Evolutionary conservation across 106 monocot genomes (phyloP), one percentile per base, ranked within the genome.

Genomic region (Phalaenopsis aphrodite): DNA sequence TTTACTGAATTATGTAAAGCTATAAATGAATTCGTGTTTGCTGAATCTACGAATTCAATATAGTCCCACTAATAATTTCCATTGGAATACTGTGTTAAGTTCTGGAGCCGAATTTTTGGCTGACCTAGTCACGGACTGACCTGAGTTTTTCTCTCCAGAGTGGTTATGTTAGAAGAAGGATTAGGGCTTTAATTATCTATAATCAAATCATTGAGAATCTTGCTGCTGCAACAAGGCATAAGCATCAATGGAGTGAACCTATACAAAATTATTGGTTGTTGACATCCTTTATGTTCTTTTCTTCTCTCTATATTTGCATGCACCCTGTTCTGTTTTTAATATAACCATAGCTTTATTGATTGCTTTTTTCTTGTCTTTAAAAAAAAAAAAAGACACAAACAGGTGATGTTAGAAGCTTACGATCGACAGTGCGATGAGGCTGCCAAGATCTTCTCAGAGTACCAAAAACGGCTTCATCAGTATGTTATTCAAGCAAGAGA

Each of bases 401-500:
- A 93, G 67, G 89, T 95, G 42, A 93, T 95, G 91, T 66, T 99
- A 76, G 95, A 99, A 81, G 93, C 99, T 67, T 95, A 91, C 77
- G 89, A 95, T 79, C 91, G 93, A 71, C 95, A 99, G 86, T 99
- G 93, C 79, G 99, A 94, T 85, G 95, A 93, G 82, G 99, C 95
- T 73, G 78, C 84, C 56, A 99, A 90, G 80, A 99, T 99, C 81
- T 95, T 99, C 81, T 89, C 93, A 0, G 99, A 99, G 79, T 99
- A 99, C 81, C 94, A 99, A 84, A 88, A 86, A 55, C 92, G 99
- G 19, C 91, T 99, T 80, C 92, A 95, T 82, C 89, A 90, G n/a
- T 93, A 90, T 88, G 93, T 95, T 79, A 84, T 87, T 81, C 79
- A 89, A 81, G 99, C 99, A 89, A 91, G 94, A 65, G 91, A 95